Evolutionary conservation across 306 rosid species (phyloP).

Genomic region (Medicago arabica): DNA sequence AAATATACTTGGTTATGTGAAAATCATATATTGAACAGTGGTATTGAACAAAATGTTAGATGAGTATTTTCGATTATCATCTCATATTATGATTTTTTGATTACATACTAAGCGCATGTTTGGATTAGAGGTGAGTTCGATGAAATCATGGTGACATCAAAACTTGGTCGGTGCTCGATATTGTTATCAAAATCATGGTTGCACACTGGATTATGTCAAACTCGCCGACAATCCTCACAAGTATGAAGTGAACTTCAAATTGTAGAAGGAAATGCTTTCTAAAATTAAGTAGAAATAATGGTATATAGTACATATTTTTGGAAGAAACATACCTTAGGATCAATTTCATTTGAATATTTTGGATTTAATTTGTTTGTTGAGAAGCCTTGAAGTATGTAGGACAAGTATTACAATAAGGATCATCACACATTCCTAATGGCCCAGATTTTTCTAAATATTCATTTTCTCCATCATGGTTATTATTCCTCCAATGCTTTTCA

Average conservation of each 20-base stretch:
- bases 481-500: conserved; percentile 44
- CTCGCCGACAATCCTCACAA: not conserved
- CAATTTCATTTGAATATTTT: conserved; percentile 52
- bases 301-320: not conserved
- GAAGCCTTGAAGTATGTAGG: conserved; percentile 63
- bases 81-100: too few species aligned
- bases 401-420: conserved; percentile 91
- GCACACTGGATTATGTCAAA: not conserved
- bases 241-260: not conserved
- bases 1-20: conserved; percentile 16
- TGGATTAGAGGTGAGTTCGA: too few species aligned
- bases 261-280: not conserved
- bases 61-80: too few species aligned
- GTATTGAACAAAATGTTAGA: too few species aligned
- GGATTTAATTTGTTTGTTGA: conserved; percentile 49
- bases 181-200: not conserved
- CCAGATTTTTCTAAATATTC: conserved; percentile 83
- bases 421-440: conserved; percentile 84
- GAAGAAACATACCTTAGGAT: conserved; percentile 60
- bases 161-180: too few species aligned
- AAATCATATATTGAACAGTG: not conserved
- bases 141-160: too few species aligned
- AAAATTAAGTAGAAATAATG: not conserved
- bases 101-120: too few species aligned
- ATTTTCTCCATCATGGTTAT: conserved; percentile 49